A percentile compares a stretch with the other conserved stretches of the same genome.
phyloP scores from a whole-genome alignment of 352 stramenopile genomes.

The Thraustochytrium sp. region DNA sequence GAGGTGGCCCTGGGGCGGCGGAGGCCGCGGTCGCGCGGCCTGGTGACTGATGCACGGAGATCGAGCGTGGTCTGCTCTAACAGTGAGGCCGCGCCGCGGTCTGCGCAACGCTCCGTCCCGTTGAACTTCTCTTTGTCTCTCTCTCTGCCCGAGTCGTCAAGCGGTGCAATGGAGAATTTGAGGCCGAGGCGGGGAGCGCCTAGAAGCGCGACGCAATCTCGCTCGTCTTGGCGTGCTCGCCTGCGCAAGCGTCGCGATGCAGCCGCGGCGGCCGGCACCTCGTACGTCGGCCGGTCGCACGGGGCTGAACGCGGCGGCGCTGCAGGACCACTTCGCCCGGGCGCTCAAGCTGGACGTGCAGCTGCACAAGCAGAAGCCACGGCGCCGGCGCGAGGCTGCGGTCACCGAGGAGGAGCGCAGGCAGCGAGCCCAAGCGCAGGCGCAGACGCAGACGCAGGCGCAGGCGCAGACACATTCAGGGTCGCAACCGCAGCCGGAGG shows the following conservation, averaged over 20 bases:
- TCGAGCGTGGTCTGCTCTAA: too few relatives aligned
- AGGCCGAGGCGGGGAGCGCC: background rate
- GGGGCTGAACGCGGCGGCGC: slow-evolving; percentile 64
- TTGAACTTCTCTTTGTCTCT: background rate
- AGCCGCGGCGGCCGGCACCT: too few relatives aligned
- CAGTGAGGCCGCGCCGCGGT: background rate
- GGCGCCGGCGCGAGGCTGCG: background rate
- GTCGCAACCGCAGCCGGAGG: slow-evolving; percentile 53
- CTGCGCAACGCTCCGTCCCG: background rate
- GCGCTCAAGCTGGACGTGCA: slow-evolving; percentile 58
- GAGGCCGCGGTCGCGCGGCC: too few relatives aligned
- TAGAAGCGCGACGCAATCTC: background rate
- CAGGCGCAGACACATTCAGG: background rate
- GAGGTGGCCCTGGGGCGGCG: too few relatives aligned
- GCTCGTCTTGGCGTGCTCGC: background rate
- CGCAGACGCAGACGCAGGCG: background rate
- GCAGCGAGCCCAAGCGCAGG: background rate
- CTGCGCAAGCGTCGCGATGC: background rate
- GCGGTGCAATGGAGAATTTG: background rate
- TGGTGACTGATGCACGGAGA: too few relatives aligned
- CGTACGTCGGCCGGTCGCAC: background rate
- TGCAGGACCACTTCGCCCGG: slow-evolving; percentile 63
- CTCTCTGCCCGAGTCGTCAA: background rate
- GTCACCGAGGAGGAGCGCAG: background rate
- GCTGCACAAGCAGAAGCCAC: too few relatives aligned